phyloP scores from a whole-genome alignment of 495 filamentous ascomycete species.

The Cercophora sp. region DNA sequence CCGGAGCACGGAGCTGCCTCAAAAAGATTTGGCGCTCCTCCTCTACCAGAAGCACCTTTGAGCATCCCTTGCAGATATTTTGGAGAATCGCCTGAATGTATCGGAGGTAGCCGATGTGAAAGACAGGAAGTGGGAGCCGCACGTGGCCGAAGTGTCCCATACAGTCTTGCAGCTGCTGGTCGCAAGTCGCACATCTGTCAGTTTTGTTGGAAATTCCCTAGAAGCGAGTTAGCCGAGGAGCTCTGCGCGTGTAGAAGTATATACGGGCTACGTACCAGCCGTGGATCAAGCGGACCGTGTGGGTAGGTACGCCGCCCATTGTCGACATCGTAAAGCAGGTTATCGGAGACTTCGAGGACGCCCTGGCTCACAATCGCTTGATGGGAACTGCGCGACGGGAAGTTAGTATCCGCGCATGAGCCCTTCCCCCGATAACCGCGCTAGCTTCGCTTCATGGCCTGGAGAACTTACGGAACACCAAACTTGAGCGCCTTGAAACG shows the following conservation, averaged over 20 bases:
- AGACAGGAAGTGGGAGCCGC: constrained; percentile 80
- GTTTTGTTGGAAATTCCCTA: constrained; percentile 76
- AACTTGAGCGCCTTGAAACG: constrained; percentile 91
- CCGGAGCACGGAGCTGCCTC: constrained; percentile 71
- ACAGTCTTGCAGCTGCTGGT: constrained; percentile 68
- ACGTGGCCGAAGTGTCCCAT: constrained; percentile 96
- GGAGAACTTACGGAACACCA: constrained; percentile 68
- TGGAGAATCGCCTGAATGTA: constrained; percentile 84
- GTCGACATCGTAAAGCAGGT: constrained; percentile 83
- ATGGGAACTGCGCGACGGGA: constrained; percentile 57
- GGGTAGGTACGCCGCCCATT: constrained; percentile 63
- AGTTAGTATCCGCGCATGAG: constrained; percentile 8
- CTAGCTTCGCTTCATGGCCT: too few species aligned
- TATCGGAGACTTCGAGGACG: constrained; percentile 86
- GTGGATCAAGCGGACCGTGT: constrained; percentile 81
- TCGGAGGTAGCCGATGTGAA: constrained; percentile 93
- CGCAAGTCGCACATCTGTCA: constrained; percentile 74
- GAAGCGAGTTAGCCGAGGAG: constrained; percentile 51
- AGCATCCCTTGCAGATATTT: constrained; percentile 88
- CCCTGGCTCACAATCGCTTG: constrained; percentile 93
- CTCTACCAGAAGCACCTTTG: constrained; percentile 74
- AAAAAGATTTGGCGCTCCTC: constrained; percentile 66
- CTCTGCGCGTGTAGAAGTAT: background rate
- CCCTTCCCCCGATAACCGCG: too few species aligned
- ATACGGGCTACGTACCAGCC: constrained; percentile 29